Percentiles rank a stretch among this genome's conserved stretches.
These are phyloP conservation scores for Aspergillus costaricaensis DNA, from an alignment of 2,329 filamentous ascomycete genomes.

Conservation along the genomic window DNA sequence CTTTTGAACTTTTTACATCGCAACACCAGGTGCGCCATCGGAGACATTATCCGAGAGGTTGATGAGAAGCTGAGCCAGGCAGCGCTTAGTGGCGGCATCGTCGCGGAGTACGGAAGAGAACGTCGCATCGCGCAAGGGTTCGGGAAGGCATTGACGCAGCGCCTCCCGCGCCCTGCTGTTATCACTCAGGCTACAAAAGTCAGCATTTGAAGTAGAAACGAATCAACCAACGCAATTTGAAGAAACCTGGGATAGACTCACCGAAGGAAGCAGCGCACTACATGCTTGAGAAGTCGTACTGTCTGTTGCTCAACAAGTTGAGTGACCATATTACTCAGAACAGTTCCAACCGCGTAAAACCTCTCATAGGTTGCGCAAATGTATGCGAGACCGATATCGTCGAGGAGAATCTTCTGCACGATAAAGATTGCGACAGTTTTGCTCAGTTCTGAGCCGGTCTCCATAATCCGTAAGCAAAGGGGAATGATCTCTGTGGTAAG, in stretches of 20 bases:
- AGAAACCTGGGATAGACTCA: slow-evolving; percentile 49
- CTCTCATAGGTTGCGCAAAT: slow-evolving; percentile 98
- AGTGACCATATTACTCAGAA: slow-evolving; percentile 97
- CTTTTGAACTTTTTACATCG: slow-evolving; percentile 41
- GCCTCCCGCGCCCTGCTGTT: slow-evolving; percentile 95
- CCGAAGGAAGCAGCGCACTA: slow-evolving; percentile 95
- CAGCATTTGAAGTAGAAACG: neutral
- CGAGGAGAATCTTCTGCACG: slow-evolving; percentile 96
- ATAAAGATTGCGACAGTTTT: slow-evolving; percentile 99
- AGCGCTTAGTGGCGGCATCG: slow-evolving; percentile 95
- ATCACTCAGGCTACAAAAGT: slow-evolving; percentile 72
- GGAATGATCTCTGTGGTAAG: slow-evolving; percentile 98
- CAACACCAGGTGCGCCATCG: slow-evolving; percentile 46
- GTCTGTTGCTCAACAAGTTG: slow-evolving; percentile 98
- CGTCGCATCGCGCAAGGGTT: slow-evolving; percentile 96
- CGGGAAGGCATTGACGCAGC: slow-evolving; percentile 90
- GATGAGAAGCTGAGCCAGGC: slow-evolving; percentile 93
- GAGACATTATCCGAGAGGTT: slow-evolving; percentile 90
- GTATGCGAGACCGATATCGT: slow-evolving; percentile 95
- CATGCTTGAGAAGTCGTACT: slow-evolving; percentile 91
- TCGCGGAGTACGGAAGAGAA: slow-evolving; percentile 96
- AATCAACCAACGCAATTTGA: neutral
- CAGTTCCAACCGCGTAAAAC: slow-evolving; percentile 96
- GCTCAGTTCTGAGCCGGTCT: slow-evolving; percentile 95
- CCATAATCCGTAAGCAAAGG: slow-evolving; percentile 96